Base-by-base conservation (phyloP, 768 basidiomycete species). In the Calocera cornea region DNA sequence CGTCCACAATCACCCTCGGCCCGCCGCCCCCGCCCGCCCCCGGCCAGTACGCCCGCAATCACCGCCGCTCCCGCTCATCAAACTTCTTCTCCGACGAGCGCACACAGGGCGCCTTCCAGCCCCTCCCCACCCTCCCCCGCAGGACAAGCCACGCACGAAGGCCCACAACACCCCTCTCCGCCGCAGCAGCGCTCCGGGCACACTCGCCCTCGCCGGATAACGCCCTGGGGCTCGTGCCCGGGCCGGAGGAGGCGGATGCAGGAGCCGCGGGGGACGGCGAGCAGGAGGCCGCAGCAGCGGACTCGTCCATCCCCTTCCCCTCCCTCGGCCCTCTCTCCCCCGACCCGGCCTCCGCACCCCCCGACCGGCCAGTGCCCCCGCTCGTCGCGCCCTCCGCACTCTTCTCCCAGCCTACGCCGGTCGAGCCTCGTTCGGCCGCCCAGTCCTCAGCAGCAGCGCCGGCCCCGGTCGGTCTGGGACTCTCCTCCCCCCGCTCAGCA, bases 281-380 rank as follows among this genome's bases (percentile, higher is more conserved):
- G n/a, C n/a, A 33, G 54, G 54, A 60, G 2, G 31, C 14, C 5
- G 54, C 2, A 10, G 24, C 31, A 14, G 54, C 31, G 24, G 54
- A 60, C 54, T 31, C 54, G 31, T 60, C 54, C 54, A 60, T 60
- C 24, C 54, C 54, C 22, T 60, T 60, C 54, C 54, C 54, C 24
- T 60, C 54, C 22, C 11, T 60, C 14, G 54, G 54, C 8, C 54
- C 54, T 7, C 5, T 60, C 2, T 60, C 54, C 16, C 54, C 54
- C 5, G 54, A 60, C 27, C 54, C 54, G 3, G 31, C 14, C n/a
- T n/a, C n/a, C 11, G 31, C 27, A 5, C 27, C 54, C 27, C 54
- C 54, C 11, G 27, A 2, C 11, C 14, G 19, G 31, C 54, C 54
- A 2, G 54, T 22, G 2, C 54, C 54, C 7, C 54, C 54, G 5